These are phyloP conservation scores for Elaeis oleifera DNA, from an alignment of 202 grass and related monocot species.

Conservation along the genomic window DNA sequence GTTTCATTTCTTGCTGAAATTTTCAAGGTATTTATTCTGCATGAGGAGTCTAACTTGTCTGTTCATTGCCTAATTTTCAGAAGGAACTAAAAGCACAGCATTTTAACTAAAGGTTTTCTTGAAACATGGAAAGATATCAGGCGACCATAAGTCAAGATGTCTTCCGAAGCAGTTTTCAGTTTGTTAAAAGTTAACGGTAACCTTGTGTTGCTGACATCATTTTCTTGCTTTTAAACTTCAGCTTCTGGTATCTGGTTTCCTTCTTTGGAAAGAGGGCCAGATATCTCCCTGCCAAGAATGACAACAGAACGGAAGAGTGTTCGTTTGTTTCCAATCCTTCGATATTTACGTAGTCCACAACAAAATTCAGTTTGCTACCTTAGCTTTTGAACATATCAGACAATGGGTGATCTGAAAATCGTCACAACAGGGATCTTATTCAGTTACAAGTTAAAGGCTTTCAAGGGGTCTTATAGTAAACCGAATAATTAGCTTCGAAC, in stretches of 20 bases:
- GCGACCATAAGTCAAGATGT: no score
- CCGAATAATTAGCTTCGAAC: not conserved
- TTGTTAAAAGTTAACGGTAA: no score
- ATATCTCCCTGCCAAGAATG: constrained; percentile 57
- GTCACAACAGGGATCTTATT: constrained; percentile 88
- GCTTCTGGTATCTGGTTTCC: constrained; percentile 63
- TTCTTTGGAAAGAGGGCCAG: constrained; percentile 79
- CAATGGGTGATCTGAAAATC: constrained; percentile 96
- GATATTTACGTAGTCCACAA: constrained; percentile 91
- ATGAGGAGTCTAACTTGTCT: not conserved
- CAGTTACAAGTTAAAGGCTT: constrained; percentile 32
- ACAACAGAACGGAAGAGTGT: constrained; percentile 83
- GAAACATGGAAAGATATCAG: no score
- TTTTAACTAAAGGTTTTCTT: no score
- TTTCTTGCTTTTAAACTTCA: constrained; percentile 25
- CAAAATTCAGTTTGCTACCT: constrained; percentile 88
- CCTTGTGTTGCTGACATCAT: not conserved
- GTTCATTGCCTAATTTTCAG: no score
- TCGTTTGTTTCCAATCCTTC: constrained; percentile 69
- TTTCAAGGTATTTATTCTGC: constrained; percentile 51
- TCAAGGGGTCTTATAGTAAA: not conserved
- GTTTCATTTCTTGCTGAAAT: constrained; percentile 90
- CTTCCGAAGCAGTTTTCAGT: no score
- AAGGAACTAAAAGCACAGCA: no score
- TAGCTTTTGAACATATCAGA: constrained; percentile 92